Evolutionary conservation across 345 rosid genomes (phyloP), one percentile per base, ranked within the genome.

Genomic region (Ceriops tagal): DNA sequence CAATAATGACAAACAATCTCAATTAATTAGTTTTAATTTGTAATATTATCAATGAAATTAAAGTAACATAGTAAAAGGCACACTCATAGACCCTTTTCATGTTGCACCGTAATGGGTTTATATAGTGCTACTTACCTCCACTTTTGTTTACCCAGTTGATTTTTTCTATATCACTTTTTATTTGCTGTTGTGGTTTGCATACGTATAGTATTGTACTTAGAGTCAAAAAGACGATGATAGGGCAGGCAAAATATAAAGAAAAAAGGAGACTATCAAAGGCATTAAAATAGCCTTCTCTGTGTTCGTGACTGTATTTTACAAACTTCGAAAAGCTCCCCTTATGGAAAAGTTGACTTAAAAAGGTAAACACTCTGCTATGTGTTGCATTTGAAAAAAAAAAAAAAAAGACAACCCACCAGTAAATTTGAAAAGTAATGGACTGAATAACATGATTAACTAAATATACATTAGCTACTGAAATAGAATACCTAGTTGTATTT

Each of bases 1-100:
- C 9, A 34, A 8, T 34, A 10, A 34, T 34, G 37, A 10, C 82
- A 73, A 74, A 78, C 80, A 76, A 58, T 53, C 49, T 64, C 55
- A 30, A 67, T 53, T 67, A 68, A 22, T 47, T 73, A 26, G 5
- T 62, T 64, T 61, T 53, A 53, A 27, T 59, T 57, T 65, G 18
- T 57, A 68, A 65, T 71, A 30, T 53, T 57, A 59, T 49, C 39
- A 4, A 31, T 65, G 26, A 8, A 56, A 62, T 71, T 64, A 80
- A 75, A 75, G 66, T 78, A 77, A 34, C 9, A 34, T 34, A 7
- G 37, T 34, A 34, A 34, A 34, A 34, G 46, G 3, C 46, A 11
- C 15, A 10, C 15, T 11, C 15, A 10, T 59, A 32, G 27, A 27
- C 53, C 35, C 61, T 60, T 69, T 57, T 55, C 39, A 20, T 11